A percentile compares a stretch with the other conserved stretches of the same genome.
These are phyloP conservation scores for Hanseniaspora jakobsenii DNA, from an alignment of 805 yeast species.

Conservation along the genomic window DNA sequence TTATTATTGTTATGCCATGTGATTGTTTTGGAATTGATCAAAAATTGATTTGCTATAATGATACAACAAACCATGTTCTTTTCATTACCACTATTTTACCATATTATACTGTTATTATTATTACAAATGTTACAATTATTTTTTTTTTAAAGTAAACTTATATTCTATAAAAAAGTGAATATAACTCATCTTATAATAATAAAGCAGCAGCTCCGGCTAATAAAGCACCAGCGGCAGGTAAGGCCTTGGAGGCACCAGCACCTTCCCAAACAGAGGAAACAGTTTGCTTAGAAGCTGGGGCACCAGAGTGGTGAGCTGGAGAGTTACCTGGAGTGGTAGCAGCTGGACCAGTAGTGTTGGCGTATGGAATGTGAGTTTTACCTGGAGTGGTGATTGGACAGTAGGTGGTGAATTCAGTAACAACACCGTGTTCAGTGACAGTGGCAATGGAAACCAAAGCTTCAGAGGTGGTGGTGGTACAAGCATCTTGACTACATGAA, in stretches of 20 bases:
- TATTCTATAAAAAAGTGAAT: too few relatives aligned
- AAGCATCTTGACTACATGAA: slow-evolving; percentile 27
- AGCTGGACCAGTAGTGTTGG: slow-evolving; percentile 27
- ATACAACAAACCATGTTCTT: too few relatives aligned
- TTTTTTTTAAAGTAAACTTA: neutral
- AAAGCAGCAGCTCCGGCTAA: slow-evolving; percentile 41
- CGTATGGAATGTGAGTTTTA: slow-evolving; percentile 27
- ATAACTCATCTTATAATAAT: slow-evolving; percentile 30
- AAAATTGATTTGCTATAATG: too few relatives aligned
- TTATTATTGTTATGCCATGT: too few relatives aligned
- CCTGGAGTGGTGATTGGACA: slow-evolving; percentile 27
- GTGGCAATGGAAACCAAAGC: slow-evolving; percentile 30
- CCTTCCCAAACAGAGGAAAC: slow-evolving; percentile 23
- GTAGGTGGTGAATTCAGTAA: slow-evolving; percentile 31
- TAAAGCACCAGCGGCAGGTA: slow-evolving; percentile 39
- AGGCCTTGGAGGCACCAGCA: slow-evolving; percentile 30
- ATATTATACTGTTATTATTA: too few relatives aligned
- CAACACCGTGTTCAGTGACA: slow-evolving; percentile 27
- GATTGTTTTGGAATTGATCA: too few relatives aligned
- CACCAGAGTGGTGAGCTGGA: slow-evolving; percentile 7
- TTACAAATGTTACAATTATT: neutral
- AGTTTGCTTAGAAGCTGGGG: slow-evolving; percentile 17
- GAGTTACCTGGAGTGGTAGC: slow-evolving; percentile 23
- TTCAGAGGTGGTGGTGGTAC: slow-evolving; percentile 27
- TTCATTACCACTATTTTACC: too few relatives aligned